These are phyloP conservation scores for Oryza coarctata DNA, from an alignment of 176 grass and related monocot species.

Conservation along the genomic window DNA sequence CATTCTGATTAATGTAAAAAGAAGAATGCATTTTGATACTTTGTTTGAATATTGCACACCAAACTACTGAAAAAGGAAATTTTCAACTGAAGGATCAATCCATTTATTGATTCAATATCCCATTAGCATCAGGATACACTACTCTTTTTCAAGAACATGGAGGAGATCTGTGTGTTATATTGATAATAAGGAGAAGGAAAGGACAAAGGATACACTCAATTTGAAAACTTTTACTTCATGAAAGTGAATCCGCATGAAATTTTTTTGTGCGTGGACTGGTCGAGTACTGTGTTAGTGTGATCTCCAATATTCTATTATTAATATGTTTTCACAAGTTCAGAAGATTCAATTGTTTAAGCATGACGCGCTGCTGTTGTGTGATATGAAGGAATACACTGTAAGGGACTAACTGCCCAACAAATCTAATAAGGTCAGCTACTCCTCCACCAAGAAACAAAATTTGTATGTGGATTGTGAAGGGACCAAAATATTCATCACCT, in stretches of 20 bases:
- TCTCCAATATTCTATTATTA: neutral
- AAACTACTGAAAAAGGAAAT: neutral
- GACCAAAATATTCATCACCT: conserved; percentile 41
- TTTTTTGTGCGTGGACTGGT: neutral
- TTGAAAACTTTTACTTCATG: neutral
- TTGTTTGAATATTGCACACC: conserved; percentile 1
- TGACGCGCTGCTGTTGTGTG: neutral
- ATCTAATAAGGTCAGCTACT: neutral
- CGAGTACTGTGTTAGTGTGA: neutral
- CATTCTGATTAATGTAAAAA: neutral
- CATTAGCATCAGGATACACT: neutral
- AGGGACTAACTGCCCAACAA: neutral
- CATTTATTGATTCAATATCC: neutral
- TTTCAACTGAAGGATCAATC: neutral
- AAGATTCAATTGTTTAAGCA: neutral
- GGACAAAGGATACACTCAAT: neutral
- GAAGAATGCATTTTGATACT: neutral
- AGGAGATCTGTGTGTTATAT: neutral
- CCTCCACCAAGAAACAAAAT: neutral
- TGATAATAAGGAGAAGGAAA: neutral
- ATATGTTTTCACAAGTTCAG: neutral
- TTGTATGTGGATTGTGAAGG: neutral
- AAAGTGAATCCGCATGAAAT: neutral
- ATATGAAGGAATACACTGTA: neutral
- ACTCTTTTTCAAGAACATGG: neutral